Conservation (phyloP, 2,329 filamentous ascomycete genomes). For the Fonsecaea pedrosoi region DNA sequence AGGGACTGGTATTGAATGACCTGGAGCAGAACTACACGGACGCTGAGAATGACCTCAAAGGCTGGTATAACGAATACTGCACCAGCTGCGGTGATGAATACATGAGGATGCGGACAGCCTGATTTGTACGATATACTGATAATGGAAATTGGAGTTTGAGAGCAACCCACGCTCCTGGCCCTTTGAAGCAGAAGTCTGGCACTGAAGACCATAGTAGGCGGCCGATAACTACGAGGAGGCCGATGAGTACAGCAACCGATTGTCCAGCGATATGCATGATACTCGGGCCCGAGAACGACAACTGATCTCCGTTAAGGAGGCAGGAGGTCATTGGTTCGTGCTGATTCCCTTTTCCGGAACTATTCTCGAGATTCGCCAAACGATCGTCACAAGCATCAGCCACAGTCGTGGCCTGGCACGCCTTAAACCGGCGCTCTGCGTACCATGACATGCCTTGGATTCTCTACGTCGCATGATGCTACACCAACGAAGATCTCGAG, state of each 20-base stretch:
- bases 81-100: constrained; percentile 59
- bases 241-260: not conserved
- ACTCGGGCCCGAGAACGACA: not conserved
- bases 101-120: constrained; percentile 27
- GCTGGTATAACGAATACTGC: constrained; percentile 68
- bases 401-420: not conserved
- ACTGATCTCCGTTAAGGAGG: not conserved
- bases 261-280: not conserved
- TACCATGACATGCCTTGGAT: not conserved
- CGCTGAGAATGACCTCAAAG: constrained; percentile 40
- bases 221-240: not conserved
- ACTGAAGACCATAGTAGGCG: not conserved
- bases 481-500: not conserved
- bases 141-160: not conserved
- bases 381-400: not conserved
- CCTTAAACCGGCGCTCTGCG: not conserved
- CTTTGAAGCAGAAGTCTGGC: not conserved
- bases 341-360: not conserved
- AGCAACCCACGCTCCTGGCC: not conserved
- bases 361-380: not conserved
- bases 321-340: not conserved
- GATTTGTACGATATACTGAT: constrained; percentile 6
- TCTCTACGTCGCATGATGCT: not conserved
- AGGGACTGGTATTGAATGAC: constrained; percentile 52
- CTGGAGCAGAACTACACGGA: constrained; percentile 40